Evolutionary conservation across 2,329 filamentous ascomycete genomes (phyloP).

Genomic region (Peltaster fructicola): DNA sequence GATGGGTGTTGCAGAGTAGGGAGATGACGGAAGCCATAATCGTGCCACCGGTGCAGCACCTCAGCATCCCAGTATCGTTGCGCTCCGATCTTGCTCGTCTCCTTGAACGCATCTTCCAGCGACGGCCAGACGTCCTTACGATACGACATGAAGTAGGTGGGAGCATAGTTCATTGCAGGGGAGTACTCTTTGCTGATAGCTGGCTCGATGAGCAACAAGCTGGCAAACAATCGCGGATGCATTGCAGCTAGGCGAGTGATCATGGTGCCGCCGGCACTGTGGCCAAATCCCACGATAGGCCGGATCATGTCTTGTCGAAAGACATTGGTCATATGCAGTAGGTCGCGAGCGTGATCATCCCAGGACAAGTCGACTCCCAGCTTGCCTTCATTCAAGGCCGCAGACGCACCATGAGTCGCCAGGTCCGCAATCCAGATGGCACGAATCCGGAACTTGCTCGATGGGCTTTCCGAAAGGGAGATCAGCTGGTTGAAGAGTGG

Average conservation of each 20-base stretch:
- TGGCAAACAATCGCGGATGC: slow-evolving; percentile 59
- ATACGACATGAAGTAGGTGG: slow-evolving; percentile 43
- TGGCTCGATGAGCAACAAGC: slow-evolving; percentile 63
- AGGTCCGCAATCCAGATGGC: slow-evolving; percentile 9
- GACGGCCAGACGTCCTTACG: slow-evolving; percentile 70
- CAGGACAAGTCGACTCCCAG: slow-evolving; percentile 28
- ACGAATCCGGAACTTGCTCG: slow-evolving; percentile 3
- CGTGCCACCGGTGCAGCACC: slow-evolving; percentile 52
- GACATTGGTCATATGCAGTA: slow-evolving; percentile 62
- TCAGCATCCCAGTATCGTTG: slow-evolving; percentile 64
- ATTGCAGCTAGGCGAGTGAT: slow-evolving; percentile 53
- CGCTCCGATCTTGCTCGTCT: slow-evolving; percentile 50
- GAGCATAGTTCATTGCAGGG: slow-evolving; percentile 16
- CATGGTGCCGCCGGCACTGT: slow-evolving; percentile 65
- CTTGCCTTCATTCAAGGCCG: slow-evolving; percentile 6
- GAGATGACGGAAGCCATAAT: slow-evolving; percentile 49
- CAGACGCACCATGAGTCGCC: slow-evolving; percentile 5
- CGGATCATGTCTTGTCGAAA: slow-evolving; percentile 61
- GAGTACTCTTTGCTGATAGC: slow-evolving; percentile 37
- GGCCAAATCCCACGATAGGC: slow-evolving; percentile 64
- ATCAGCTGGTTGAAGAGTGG: slow-evolving; percentile 12
- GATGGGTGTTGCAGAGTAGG: slow-evolving; percentile 42
- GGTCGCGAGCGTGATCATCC: slow-evolving; percentile 66
- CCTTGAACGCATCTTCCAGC: slow-evolving; percentile 42
- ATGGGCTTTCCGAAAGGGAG: background rate